These are phyloP conservation scores for Canavalia gladiata DNA, from an alignment of 306 rosid species.

Conservation along the genomic window DNA sequence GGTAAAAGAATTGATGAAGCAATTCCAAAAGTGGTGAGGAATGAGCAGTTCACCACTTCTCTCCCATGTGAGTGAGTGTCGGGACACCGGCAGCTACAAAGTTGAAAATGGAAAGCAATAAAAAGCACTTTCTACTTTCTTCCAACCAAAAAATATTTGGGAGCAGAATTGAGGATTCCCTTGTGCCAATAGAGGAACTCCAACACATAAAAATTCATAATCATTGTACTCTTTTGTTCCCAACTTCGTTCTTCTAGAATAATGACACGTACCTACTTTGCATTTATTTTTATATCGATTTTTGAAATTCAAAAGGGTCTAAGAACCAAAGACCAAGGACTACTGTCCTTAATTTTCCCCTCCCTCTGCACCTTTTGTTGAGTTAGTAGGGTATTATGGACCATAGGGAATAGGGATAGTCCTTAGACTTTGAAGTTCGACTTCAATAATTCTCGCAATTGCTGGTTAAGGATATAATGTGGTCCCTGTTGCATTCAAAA, in stretches of 20 bases:
- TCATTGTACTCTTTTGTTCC: conserved; percentile 1
- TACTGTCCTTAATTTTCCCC: background rate
- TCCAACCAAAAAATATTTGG: background rate
- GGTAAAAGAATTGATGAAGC: background rate
- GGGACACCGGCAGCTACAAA: background rate
- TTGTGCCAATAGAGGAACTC: background rate
- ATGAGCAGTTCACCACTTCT: background rate
- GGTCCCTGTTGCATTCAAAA: background rate
- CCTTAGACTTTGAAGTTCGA: background rate
- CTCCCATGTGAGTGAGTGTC: background rate
- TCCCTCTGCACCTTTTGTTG: background rate
- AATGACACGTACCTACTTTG: conserved; percentile 26
- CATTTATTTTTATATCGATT: background rate
- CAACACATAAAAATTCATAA: conserved; percentile 16
- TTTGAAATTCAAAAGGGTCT: background rate
- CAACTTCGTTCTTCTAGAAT: background rate
- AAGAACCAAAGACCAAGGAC: background rate
- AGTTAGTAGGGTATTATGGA: background rate
- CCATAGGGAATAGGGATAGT: background rate
- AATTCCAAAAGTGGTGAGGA: background rate
- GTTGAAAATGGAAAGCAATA: conserved; percentile 35
- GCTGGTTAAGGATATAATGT: background rate
- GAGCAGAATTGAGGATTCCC: background rate
- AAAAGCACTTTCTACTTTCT: background rate
- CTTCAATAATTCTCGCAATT: conserved; percentile 10